Percentiles rank a stretch among this genome's conserved stretches.
Conservation (phyloP, 2,329 filamentous ascomycete genomes). For the Fusarium cicatricum region DNA sequence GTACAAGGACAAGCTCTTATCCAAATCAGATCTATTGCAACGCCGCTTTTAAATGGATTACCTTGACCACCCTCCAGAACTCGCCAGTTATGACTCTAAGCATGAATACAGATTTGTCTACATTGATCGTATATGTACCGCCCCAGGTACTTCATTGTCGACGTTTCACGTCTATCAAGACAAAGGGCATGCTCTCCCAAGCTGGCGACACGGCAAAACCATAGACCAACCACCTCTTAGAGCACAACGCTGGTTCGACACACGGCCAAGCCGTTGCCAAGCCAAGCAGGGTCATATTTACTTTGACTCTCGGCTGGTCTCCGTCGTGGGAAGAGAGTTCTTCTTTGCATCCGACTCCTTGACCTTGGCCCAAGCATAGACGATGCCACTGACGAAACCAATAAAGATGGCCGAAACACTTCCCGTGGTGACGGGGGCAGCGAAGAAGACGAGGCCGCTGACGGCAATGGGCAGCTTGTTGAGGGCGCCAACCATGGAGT, state of each 20-base stretch:
- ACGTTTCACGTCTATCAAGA: slow-evolving; percentile 11
- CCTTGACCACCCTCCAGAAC: slow-evolving; percentile 13
- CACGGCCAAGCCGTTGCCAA: background rate
- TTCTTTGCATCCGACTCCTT: slow-evolving; percentile 60
- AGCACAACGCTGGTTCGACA: background rate
- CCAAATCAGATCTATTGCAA: slow-evolving; percentile 29
- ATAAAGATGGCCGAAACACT: slow-evolving; percentile 93
- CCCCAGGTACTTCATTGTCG: slow-evolving; percentile 7
- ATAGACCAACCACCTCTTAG: background rate
- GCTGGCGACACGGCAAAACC: background rate
- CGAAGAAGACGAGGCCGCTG: slow-evolving; percentile 93
- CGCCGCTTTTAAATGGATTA: slow-evolving; percentile 35
- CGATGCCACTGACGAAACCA: slow-evolving; percentile 90
- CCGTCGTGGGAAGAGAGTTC: slow-evolving; percentile 70
- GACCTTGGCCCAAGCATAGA: slow-evolving; percentile 80
- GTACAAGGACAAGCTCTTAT: background rate
- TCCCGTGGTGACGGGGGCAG: slow-evolving; percentile 89
- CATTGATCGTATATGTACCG: slow-evolving; percentile 31
- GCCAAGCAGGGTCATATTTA: slow-evolving; percentile 2
- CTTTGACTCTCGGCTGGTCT: slow-evolving; percentile 29
- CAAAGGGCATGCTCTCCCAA: background rate
- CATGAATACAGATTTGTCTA: slow-evolving; percentile 34
- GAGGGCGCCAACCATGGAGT: slow-evolving; percentile 97
- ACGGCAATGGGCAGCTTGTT: slow-evolving; percentile 98
- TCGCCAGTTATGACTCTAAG: slow-evolving; percentile 16